phyloP scores from a whole-genome alignment of 1,139 yeast species.

The Diutina catenulata region DNA sequence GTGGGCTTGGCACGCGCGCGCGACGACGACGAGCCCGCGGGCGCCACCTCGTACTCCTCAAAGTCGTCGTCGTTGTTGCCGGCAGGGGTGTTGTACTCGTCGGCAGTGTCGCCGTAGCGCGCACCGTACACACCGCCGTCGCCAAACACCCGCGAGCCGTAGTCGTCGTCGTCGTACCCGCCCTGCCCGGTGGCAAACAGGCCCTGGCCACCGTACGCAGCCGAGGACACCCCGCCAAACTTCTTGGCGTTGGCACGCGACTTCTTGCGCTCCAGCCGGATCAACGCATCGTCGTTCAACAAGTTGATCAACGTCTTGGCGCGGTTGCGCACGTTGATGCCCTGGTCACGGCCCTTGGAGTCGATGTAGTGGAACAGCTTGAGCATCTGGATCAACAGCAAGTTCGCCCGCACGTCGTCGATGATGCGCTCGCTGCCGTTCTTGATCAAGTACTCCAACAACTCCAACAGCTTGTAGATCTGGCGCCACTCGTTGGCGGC shows the following conservation, averaged over 20 bases:
- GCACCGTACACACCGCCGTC: slow-evolving; percentile 76
- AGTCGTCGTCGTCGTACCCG: slow-evolving; percentile 37
- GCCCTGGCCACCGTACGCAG: slow-evolving; percentile 36
- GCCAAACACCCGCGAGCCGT: slow-evolving; percentile 53
- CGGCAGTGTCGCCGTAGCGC: slow-evolving; percentile 47
- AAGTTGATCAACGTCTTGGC: slow-evolving; percentile 65
- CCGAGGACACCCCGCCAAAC: slow-evolving; percentile 57
- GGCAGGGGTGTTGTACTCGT: slow-evolving; percentile 28
- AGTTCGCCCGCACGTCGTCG: slow-evolving; percentile 83
- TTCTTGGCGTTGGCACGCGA: slow-evolving; percentile 77
- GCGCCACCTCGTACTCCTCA: slow-evolving; percentile 60
- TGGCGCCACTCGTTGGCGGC: slow-evolving; percentile 98
- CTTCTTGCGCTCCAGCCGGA: slow-evolving; percentile 79
- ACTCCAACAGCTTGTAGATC: slow-evolving; percentile 84
- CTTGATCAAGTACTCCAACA: slow-evolving; percentile 80
- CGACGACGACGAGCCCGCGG: slow-evolving; percentile 13
- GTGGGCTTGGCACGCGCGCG: slow-evolving; percentile 25
- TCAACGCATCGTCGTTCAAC: slow-evolving; percentile 63
- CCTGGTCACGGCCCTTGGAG: slow-evolving; percentile 92
- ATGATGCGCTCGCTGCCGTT: slow-evolving; percentile 93
- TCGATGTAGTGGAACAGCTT: slow-evolving; percentile 92
- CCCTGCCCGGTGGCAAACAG: slow-evolving; percentile 1
- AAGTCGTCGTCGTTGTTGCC: slow-evolving; percentile 35
- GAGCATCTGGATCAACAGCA: slow-evolving; percentile 76
- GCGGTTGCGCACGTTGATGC: slow-evolving; percentile 86